Evolutionary conservation across 2,329 filamentous ascomycete species (phyloP), one percentile per base, ranked within the genome.

Genomic region (Calonectria pseudoreteaudii): DNA sequence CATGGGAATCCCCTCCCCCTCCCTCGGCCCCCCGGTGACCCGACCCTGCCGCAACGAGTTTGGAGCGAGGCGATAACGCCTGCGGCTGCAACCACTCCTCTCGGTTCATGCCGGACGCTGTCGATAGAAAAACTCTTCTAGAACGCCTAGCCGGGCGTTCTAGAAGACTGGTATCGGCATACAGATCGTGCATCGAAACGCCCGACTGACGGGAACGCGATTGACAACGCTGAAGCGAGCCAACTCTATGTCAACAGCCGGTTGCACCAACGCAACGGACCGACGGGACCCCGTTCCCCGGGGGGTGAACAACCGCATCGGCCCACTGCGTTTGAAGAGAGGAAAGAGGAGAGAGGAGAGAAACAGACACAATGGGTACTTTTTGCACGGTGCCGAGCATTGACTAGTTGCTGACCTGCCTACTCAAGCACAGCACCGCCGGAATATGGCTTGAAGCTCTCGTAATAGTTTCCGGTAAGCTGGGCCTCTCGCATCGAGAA

Each of bases 61-160:
- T 65, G 38, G 38, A 65, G 60, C 38, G 60, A 47, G 38, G 41
- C 41, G 41, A 49, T n/a, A 65, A 47, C 38, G 4, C 34, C 47
- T 65, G 60, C 66, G 67, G 67, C 67, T 69, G 67, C 67, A 69
- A 62, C 67, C 67, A 69, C 66, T 23, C 30, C 53, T 62, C 53
- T 44, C 66, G 49, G 65, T 34, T 53, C 47, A 53, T 52, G 65
- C 49, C 65, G 65, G 65, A 26, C 26, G 65, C 44, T 60, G 49
- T 14, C 23, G 65, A 49, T 38, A 38, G 26, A 26, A 34, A 41
- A 58, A 26, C 9, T 36, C 30, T 69, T 69, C 67, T 62, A 69
- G 67, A 69, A 69, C 9, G 53, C 52, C 56, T 8, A 18, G 49
- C 36, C 10, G 1, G 36, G 50, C 20, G 20, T 68, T 68, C 50